phyloP scores from a whole-genome alignment of 2,329 filamentous ascomycete species.

The Talaromyces pinophilus region DNA sequence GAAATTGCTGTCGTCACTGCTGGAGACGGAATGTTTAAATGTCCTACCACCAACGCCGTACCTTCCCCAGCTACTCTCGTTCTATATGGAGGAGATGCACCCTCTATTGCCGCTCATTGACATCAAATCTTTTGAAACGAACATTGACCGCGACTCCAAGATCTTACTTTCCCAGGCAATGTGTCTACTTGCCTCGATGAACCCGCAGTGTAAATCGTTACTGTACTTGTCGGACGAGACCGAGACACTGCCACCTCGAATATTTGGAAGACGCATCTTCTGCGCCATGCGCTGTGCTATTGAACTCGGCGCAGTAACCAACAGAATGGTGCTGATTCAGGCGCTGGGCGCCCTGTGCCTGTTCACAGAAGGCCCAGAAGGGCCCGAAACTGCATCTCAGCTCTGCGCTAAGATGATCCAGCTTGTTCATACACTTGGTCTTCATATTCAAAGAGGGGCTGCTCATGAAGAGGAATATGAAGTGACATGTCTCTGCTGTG shows the following conservation, averaged over 20 bases:
- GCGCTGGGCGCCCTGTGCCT: conserved; percentile 58
- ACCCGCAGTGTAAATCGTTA: conserved; percentile 49
- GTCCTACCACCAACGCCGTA: conserved; percentile 8
- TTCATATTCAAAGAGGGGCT: conserved; percentile 48
- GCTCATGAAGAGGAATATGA: background rate
- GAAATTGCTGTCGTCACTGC: background rate
- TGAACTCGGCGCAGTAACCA: conserved; percentile 29
- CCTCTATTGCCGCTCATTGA: conserved; percentile 58
- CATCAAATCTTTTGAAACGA: conserved; percentile 26
- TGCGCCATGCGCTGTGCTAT: conserved; percentile 19
- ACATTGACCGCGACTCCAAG: conserved; percentile 30
- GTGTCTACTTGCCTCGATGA: conserved; percentile 57
- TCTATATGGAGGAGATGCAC: conserved; percentile 57
- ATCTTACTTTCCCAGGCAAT: conserved; percentile 56
- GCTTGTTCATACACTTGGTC: conserved; percentile 58
- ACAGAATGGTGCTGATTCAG: conserved; percentile 59
- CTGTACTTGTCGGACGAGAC: conserved; percentile 33
- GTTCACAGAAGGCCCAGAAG: conserved; percentile 60
- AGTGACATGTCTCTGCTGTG: conserved; percentile 50
- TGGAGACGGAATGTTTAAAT: conserved; percentile 9
- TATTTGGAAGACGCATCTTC: conserved; percentile 12
- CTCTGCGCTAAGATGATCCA: conserved; percentile 58
- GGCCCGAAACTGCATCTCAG: conserved; percentile 58
- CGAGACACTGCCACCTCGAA: background rate
- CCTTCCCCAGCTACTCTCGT: conserved; percentile 25